Conservation (phyloP, 345 rosid genomes). For the Reutealis trisperma region DNA sequence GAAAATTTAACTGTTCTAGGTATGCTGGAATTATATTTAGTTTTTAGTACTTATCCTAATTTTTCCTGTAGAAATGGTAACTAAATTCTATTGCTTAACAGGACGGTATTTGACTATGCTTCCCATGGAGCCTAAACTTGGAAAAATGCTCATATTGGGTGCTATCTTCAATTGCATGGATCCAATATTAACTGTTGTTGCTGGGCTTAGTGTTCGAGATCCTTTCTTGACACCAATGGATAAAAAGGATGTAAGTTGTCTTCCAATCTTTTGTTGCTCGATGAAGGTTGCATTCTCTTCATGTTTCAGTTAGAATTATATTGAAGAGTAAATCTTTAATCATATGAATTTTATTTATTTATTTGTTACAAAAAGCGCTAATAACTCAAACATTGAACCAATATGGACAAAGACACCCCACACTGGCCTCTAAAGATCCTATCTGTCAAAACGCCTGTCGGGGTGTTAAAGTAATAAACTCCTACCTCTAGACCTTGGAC, state of each 20-base stretch:
- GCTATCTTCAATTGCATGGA: slow-evolving; percentile 82
- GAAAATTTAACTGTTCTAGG: slow-evolving; percentile 83
- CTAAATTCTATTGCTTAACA: slow-evolving; percentile 32
- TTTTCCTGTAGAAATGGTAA: background rate
- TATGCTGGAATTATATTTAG: slow-evolving; percentile 16
- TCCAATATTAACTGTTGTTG: slow-evolving; percentile 78
- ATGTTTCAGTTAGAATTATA: background rate
- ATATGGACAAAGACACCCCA: background rate
- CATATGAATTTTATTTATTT: background rate
- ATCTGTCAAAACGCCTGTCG: background rate
- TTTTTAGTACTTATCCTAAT: background rate
- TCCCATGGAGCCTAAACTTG: slow-evolving; percentile 97
- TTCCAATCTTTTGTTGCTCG: slow-evolving; percentile 26
- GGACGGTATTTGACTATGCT: slow-evolving; percentile 79
- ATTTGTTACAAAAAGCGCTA: background rate
- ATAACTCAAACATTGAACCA: background rate
- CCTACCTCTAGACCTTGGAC: background rate
- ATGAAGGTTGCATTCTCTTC: background rate
- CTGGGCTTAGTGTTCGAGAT: slow-evolving; percentile 94
- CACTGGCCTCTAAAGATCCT: background rate
- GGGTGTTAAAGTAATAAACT: background rate
- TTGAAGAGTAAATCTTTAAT: background rate
- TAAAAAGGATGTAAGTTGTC: slow-evolving; percentile 84
- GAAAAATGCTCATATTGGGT: slow-evolving; percentile 91
- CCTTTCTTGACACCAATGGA: slow-evolving; percentile 87